Evolutionary conservation across 2,329 filamentous ascomycete genomes (phyloP), one percentile per base, ranked within the genome.

Genomic region (Pseudogymnoascus sp.): DNA sequence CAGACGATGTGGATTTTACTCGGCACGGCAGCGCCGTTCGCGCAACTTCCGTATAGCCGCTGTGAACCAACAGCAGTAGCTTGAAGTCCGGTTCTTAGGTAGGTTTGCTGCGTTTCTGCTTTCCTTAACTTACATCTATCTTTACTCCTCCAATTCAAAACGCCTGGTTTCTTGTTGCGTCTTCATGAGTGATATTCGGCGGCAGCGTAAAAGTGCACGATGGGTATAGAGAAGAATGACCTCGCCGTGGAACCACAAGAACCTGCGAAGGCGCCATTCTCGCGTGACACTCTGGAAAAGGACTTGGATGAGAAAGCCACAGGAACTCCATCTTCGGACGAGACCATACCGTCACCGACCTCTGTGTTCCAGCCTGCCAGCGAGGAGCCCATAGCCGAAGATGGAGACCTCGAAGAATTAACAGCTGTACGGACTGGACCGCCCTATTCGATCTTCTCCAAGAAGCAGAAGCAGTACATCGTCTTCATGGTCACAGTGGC

Each of bases 401-500:
- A 57, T 57, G 63, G 57, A 38, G 68, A 72, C 57, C 64, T 71
- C 15, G 70, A 72, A 33, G 63, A 65, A 59, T 58, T 71, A 61
- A 65, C 66, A 22, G 57, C 65, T 1, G 68, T 70, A 36, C 61
- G 57, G 1, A 68, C 68, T 20, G 69, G 65, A 7, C 69, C 70
- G 53, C 65, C 67, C 5, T 72, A 72, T 57, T 71, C 69, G 6
- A 64, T 67, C 22, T 73, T 73, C 57, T 61, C 66, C 14, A 62
- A 37, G n/a, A 66, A 65, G 65, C 64, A 71, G 65, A 83, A 78
- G 68, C 70, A 74, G 65, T 83, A 79, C 75, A 79, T 85, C 62
- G 74, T 80, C 35, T 66, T 71, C 58, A 79, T 85, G 77, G 79
- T 81, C 60, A 77, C 77, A 35, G 68, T 79, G 47, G 77, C 79